These are phyloP conservation scores for Pseudogymnoascus sp. DNA, from an alignment of 2,329 filamentous ascomycete genomes.

Conservation along the genomic window DNA sequence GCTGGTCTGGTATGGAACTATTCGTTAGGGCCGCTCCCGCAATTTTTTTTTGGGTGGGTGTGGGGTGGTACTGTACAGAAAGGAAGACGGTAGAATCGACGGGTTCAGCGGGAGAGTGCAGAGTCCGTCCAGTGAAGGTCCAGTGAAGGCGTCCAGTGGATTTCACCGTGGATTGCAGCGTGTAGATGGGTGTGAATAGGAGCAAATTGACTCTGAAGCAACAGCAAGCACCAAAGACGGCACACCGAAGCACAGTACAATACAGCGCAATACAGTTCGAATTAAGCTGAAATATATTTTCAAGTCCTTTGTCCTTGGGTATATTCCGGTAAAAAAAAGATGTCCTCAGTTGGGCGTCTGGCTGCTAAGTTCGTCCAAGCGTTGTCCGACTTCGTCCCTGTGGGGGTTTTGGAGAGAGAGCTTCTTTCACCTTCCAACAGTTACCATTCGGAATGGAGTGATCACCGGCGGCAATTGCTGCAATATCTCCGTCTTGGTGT, in stretches of 20 bases:
- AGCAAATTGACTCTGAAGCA: not conserved
- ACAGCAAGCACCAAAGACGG: not conserved
- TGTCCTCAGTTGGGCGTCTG: not conserved
- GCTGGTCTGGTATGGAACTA: conserved; percentile 9
- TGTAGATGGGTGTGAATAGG: conserved; percentile 1
- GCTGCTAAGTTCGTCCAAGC: not conserved
- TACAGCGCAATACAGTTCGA: not conserved
- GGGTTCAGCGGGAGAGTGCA: conserved; percentile 7
- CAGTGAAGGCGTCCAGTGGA: not conserved
- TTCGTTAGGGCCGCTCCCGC: conserved; percentile 8
- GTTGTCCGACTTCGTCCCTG: not conserved
- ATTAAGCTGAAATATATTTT: conserved; percentile 2
- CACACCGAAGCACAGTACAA: not conserved
- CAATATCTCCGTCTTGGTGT: not conserved
- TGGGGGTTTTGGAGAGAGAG: conserved; percentile 4
- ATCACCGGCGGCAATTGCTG: not conserved
- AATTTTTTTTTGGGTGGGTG: conserved; percentile 10
- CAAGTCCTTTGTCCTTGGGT: not conserved
- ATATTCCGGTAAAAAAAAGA: not conserved
- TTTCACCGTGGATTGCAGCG: not conserved
- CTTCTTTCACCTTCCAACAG: conserved; percentile 9
- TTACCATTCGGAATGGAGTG: not conserved
- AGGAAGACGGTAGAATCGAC: conserved; percentile 8
- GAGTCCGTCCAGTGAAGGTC: conserved; percentile 6
- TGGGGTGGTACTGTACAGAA: conserved; percentile 6